phyloP scores from a whole-genome alignment of 192 early-diverging fungal species.

The Coemansia erecta region DNA sequence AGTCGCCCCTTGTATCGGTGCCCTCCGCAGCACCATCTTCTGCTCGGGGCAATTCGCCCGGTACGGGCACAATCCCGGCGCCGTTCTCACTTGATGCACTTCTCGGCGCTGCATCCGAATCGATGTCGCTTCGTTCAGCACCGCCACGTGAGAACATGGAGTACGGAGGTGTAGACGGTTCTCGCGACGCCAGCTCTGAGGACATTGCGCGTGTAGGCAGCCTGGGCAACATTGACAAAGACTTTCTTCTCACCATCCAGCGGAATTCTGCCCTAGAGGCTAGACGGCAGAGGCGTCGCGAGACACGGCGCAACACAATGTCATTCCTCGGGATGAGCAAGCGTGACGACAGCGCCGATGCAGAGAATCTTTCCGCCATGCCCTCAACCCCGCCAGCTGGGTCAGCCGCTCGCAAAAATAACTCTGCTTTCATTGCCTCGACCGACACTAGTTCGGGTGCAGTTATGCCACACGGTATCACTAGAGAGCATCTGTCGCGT shows the following conservation, averaged over 20 bases:
- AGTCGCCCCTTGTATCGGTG: conserved; percentile 41
- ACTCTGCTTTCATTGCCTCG: conserved; percentile 4
- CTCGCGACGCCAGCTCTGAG: neutral
- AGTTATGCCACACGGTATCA: conserved; percentile 2
- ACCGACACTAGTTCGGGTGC: neutral
- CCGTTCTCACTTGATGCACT: conserved; percentile 17
- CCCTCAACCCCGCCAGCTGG: neutral
- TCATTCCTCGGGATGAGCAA: conserved; percentile 22
- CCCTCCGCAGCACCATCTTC: conserved; percentile 32
- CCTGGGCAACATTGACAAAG: conserved; percentile 41
- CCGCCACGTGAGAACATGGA: neutral
- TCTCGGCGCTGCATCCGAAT: neutral
- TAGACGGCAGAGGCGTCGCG: conserved; percentile 43
- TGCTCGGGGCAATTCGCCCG: conserved; percentile 11
- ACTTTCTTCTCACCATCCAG: conserved; percentile 50
- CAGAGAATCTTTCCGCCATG: neutral
- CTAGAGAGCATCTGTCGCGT: conserved; percentile 5
- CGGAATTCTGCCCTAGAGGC: conserved; percentile 48
- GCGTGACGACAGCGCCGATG: neutral
- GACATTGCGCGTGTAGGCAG: conserved; percentile 9
- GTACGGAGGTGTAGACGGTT: neutral
- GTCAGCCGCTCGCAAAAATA: conserved; percentile 9
- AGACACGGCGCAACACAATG: conserved; percentile 47
- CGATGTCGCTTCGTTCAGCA: neutral
- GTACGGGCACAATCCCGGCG: neutral